phyloP scores from a whole-genome alignment of 2,329 filamentous ascomycete genomes.

The Botryosphaeria dothidea region DNA sequence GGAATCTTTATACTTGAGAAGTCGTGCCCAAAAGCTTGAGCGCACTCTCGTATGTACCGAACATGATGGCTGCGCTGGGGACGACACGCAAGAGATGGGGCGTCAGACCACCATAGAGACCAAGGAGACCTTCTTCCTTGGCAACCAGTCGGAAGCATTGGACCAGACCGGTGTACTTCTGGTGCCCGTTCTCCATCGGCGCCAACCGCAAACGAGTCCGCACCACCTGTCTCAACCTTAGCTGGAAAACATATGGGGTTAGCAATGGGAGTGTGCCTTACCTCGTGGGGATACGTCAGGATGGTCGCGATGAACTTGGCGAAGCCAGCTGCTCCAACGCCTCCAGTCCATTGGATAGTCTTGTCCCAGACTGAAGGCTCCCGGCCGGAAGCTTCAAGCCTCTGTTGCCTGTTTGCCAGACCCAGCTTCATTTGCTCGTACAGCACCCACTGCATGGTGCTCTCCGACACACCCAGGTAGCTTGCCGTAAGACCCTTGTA shows the following conservation, averaged over 20 bases:
- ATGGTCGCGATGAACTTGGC: conserved; percentile 85
- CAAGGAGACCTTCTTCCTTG: conserved; percentile 83
- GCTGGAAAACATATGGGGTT: neutral
- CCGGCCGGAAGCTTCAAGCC: conserved; percentile 56
- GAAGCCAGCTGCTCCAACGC: conserved; percentile 73
- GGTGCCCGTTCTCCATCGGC: conserved; percentile 67
- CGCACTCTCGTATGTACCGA: conserved; percentile 75
- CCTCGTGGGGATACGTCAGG: conserved; percentile 90
- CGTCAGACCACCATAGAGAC: conserved; percentile 86
- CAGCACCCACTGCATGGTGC: conserved; percentile 87
- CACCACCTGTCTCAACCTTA: conserved; percentile 58
- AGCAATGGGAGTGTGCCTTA: conserved; percentile 39
- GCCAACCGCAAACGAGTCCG: conserved; percentile 83
- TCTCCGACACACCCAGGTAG: conserved; percentile 88
- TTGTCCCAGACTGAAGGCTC: conserved; percentile 71
- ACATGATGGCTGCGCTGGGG: conserved; percentile 93
- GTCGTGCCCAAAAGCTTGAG: conserved; percentile 49
- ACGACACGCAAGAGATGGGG: conserved; percentile 90
- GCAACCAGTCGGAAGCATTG: conserved; percentile 88
- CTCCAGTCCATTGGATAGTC: conserved; percentile 75
- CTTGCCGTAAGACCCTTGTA: conserved; percentile 91
- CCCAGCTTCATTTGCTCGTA: conserved; percentile 88
- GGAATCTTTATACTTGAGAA: conserved; percentile 36
- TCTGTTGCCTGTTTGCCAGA: conserved; percentile 65
- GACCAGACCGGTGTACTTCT: conserved; percentile 84